phyloP scores from a whole-genome alignment of 164 flowering plant genomes.

The Macadamia integrifolia region DNA sequence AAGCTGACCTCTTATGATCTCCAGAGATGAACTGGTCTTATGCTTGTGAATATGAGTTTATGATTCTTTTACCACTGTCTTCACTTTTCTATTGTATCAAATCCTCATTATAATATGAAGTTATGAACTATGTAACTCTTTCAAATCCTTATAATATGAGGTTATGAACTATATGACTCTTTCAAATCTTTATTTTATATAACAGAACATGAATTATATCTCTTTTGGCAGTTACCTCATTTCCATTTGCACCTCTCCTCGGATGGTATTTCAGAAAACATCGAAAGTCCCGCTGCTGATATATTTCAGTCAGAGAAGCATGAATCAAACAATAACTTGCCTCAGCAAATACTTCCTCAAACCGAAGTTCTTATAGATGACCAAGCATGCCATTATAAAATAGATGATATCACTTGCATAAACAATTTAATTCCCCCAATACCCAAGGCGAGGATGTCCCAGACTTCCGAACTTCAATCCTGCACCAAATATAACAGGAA shows the following conservation, averaged over 20 bases:
- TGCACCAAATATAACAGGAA: slow-evolving; percentile 9
- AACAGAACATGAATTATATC: neutral
- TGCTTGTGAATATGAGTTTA: neutral
- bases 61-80: neutral
- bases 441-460: slow-evolving; percentile 9
- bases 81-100: too few relatives aligned
- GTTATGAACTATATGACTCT: too few relatives aligned
- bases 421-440: slow-evolving; percentile 3
- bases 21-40: too few relatives aligned
- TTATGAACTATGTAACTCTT: neutral
- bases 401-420: slow-evolving; percentile 2
- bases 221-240: slow-evolving; percentile 38
- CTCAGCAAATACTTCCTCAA: slow-evolving; percentile 14
- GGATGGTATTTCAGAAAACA: slow-evolving; percentile 25
- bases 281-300: slow-evolving; percentile 14
- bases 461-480: slow-evolving; percentile 5
- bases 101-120: neutral
- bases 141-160: too few relatives aligned
- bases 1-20: neutral
- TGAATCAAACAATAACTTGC: slow-evolving; percentile 6
- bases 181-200: neutral
- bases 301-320: slow-evolving; percentile 14
- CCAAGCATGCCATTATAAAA: slow-evolving; percentile 5
- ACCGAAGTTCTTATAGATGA: slow-evolving; percentile 9
- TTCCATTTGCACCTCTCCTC: slow-evolving; percentile 57